These are phyloP conservation scores for Lachnellula arida DNA, from an alignment of 2,329 filamentous ascomycete genomes.

Conservation along the genomic window DNA sequence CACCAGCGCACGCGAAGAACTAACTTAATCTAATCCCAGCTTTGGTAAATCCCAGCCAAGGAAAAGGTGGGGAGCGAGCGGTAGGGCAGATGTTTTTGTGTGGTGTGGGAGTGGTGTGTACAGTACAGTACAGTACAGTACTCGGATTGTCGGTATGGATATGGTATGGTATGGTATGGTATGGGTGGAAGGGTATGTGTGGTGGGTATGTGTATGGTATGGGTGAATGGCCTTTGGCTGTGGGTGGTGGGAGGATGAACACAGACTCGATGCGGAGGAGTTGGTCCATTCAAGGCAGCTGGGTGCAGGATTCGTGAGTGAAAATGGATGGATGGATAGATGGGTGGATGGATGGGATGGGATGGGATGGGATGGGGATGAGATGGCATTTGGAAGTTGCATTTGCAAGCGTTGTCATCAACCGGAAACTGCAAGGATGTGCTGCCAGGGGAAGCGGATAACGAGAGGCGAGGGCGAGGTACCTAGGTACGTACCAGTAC, in stretches of 20 bases:
- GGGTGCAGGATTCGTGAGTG: not conserved
- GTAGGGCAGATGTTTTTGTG: too few species aligned
- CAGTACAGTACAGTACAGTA: too few species aligned
- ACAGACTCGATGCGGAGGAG: not conserved
- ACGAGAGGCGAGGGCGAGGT: not conserved
- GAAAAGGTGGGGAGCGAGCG: too few species aligned
- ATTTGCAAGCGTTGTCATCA: not conserved
- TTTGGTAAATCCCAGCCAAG: too few species aligned
- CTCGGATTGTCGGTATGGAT: too few species aligned
- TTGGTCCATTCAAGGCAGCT: not conserved
- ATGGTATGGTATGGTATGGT: too few species aligned
- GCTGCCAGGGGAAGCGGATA: not conserved
- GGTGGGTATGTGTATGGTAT: not conserved
- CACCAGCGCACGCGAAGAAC: too few species aligned
- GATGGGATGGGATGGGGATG: too few species aligned
- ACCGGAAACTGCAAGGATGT: not conserved
- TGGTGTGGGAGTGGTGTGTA: too few species aligned
- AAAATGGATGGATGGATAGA: not conserved
- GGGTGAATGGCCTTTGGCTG: not conserved
- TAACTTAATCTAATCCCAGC: too few species aligned
- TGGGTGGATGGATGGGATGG: not conserved
- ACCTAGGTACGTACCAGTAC: too few species aligned
- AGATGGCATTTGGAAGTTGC: not conserved
- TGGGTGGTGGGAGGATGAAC: not conserved
- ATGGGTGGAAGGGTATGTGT: too few species aligned